Base-by-base conservation (phyloP, 441 rosid genomes). In the Bocquillonia castaneifolia region DNA sequence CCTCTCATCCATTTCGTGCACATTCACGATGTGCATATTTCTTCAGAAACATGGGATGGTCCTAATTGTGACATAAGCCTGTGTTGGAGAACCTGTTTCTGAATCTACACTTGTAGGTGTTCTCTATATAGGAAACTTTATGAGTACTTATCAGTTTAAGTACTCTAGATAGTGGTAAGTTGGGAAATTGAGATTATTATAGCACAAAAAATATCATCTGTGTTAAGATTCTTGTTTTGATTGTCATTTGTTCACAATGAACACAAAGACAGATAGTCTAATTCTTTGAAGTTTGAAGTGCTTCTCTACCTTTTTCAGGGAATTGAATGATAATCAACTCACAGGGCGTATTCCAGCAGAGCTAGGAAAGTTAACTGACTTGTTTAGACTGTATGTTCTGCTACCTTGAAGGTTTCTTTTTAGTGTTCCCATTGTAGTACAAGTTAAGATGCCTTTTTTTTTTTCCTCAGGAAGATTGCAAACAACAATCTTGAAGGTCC, bases 351-450 rank as follows among this genome's bases (percentile, higher is more conserved):
- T 93, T 45, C 94, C 98, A 63, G 81, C 96, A 36, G 97, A 89
- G 82, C 96, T 93, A 42, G 98, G 98, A 72, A 87, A 87, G 83
- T 91, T 93, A n/a, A 93, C 97, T 10, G 97, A 93, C 63, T 85
- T 93, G 72, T 93, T 79, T 81, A 96, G 91, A 75, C 78, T 93
- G 98, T 93, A 91, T 66, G 93, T 71, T 53, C 44, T 68, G 25
- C 14, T 36, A 20, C 39, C 36, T 12, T 64, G 31, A 58, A 42
- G 44, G 52, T 59, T 68, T 62, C 31, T 31, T 64, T 65, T 20
- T 55, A 23, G 6, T 28, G 40, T 2, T 42, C 72, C 17, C 13
- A n/a, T 25, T 48, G 10, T 59, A 34, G 37, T 13, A 0, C 61
- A 44, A 34, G 40, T 36, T 56, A 36, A 79, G 62, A 68, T 56